Base-by-base conservation (phyloP, 2,329 filamentous ascomycete species). In the Alternaria sp. region DNA sequence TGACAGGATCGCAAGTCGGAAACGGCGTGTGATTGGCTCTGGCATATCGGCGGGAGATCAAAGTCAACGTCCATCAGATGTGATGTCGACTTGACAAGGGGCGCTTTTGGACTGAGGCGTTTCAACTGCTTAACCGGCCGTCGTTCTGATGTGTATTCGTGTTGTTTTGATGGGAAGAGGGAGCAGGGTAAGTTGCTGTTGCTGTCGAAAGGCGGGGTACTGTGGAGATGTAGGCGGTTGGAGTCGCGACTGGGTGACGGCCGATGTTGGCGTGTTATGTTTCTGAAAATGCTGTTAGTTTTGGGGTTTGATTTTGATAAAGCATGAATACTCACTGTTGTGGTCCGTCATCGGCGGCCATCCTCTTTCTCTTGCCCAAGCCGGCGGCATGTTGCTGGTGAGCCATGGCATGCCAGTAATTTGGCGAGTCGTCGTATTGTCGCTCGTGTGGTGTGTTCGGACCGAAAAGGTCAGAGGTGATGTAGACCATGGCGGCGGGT, bases 1-100 rank as follows among this genome's bases (percentile, higher is more conserved):
- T 91, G 87, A 74, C 90, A 92, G 0, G 89, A 84, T 40, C 76
- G 71, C 28, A 77, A 63, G 53, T 77, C 73, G 0, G 62, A 66
- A 16, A 64, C 53, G 38, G 60, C 36, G 25, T 60, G 59, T 22
- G 64, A 28, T 34, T 59, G 48, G 18, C 56, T 38, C 54, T 40
- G 50, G 20, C 50, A 54, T n/a, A 20, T 49, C 20, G 62, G 52
- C 20, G 66, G 40, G 4, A 38, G 25, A 4, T 71, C 71, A 3
- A 58, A 12, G 20, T 75, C 75, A 44, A 71, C 60, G 48, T 75
- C 74, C 74, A 77, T 77, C 14, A 76, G 69, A 49, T 73, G 73
- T 30, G 74, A 77, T n/a, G 72, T 58, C 11, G 70, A 69, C 57
- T 74, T 77, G 50, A 60, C 46, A 7, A 73, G 64, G 8, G 63